Evolutionary conservation across 345 rosid genomes (phyloP).

Genomic region (Citrus hindsii): DNA sequence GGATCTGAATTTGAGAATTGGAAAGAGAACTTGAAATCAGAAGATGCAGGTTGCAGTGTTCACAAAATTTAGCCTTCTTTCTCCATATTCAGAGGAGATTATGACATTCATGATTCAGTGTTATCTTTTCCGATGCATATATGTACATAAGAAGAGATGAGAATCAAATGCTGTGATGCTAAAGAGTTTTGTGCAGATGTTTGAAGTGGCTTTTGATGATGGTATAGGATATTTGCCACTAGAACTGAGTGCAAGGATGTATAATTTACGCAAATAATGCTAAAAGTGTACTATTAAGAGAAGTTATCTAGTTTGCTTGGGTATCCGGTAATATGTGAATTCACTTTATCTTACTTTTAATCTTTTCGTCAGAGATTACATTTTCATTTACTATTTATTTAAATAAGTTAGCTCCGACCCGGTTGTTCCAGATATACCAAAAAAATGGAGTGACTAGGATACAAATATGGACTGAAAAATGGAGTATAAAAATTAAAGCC

Average conservation of each 20-base stretch:
- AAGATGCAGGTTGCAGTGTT: constrained; percentile 64
- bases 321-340: not conserved
- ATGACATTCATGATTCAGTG: not conserved
- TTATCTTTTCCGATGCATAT: not conserved
- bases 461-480: not conserved
- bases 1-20: constrained; percentile 80
- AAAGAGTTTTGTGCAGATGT: not conserved
- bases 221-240: not conserved
- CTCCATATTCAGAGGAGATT: not conserved
- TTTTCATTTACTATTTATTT: not conserved
- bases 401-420: not conserved
- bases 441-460: not conserved
- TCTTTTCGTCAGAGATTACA: not conserved
- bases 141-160: not conserved
- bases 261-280: not conserved
- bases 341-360: not conserved
- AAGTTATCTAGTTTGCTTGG: not conserved
- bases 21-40: constrained; percentile 70
- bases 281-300: not conserved
- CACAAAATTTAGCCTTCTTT: constrained; percentile 52
- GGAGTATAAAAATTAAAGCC: too few species aligned
- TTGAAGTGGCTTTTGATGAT: not conserved
- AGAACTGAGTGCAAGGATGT: not conserved
- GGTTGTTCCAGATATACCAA: not conserved
- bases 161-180: not conserved